These are phyloP conservation scores for Syzygium malaccense DNA, from an alignment of 441 rosid species.

Conservation along the genomic window DNA sequence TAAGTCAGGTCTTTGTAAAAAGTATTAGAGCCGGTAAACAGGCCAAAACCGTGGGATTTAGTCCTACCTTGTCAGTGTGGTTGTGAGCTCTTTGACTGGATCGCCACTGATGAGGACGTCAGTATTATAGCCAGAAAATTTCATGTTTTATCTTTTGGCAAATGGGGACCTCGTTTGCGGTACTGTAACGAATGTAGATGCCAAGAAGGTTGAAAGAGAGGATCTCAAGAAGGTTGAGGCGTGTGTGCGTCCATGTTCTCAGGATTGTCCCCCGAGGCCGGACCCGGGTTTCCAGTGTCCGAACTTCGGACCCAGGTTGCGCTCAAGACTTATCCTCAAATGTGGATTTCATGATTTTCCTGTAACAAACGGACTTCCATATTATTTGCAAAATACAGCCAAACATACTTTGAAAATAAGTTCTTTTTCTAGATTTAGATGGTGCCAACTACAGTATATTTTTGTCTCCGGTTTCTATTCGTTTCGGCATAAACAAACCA, in stretches of 20 bases:
- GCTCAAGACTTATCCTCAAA: background rate
- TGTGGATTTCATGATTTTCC: background rate
- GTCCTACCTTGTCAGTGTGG: too few relatives aligned
- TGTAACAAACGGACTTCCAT: background rate
- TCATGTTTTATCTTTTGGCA: background rate
- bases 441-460: background rate
- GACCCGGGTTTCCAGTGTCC: rapidly evolving
- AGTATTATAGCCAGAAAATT: too few relatives aligned
- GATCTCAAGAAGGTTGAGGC: background rate
- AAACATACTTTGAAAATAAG: background rate
- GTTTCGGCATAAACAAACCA: background rate
- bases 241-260: background rate
- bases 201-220: background rate
- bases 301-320: background rate
- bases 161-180: background rate
- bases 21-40: too few relatives aligned
- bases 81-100: too few relatives aligned
- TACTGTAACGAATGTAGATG: background rate
- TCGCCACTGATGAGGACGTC: too few relatives aligned
- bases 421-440: background rate
- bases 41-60: too few relatives aligned
- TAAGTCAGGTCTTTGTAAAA: too few relatives aligned
- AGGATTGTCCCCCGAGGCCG: background rate
- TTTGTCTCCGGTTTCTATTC: background rate
- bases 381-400: background rate